Evolutionary conservation across 2,329 filamentous ascomycete species (phyloP), one percentile per base, ranked within the genome.

Genomic region (Leptodontidium sp.): DNA sequence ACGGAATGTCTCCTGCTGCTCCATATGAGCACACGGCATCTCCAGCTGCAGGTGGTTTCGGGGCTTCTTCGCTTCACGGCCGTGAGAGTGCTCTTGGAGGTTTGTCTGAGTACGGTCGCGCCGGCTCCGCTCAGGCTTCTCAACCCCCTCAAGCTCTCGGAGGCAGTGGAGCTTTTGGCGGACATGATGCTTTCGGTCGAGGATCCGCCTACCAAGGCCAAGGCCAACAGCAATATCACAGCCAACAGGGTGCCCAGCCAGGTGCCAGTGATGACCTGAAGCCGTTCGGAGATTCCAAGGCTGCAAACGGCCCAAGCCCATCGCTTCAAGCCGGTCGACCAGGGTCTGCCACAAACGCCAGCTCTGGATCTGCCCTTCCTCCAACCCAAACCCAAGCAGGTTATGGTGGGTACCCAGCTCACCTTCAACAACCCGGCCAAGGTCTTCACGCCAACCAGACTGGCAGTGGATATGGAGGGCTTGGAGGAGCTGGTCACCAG

Each of bases 401-500:
- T 29, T 80, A 79, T 70, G 75, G 76, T 61, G 77, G 76, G 40
- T 79, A 79, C 58, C 78, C 78, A 67, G 74, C 75, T 47, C 78
- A 79, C 67, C 73, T 78, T 17, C 77, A 78, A 64, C 77, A 78
- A 68, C 76, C 76, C 66, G 75, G 74, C 11, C 78, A 80, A 68
- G 74, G 72, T 58, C 71, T 79, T 43, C 78, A 80, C 55, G 78
- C 76, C 43, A 77, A 71, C 65, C 78, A 80, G 69, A 70, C 74
- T 45, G 77, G 74, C 21, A 77, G 75, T 67, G 78, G 78, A 67
- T 80, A 80, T 65, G 76, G 74, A 24, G 76, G 73, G 53, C 81
- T 87, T 49, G 84, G 84, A 66, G 85, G 84, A 59, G 84, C 84
- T 55, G 79, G 78, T 53, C 83, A 84, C 71, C 82, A 84, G 72